phyloP scores from a whole-genome alignment of 2,329 filamentous ascomycete genomes.

The Colletotrichum tropicale region DNA sequence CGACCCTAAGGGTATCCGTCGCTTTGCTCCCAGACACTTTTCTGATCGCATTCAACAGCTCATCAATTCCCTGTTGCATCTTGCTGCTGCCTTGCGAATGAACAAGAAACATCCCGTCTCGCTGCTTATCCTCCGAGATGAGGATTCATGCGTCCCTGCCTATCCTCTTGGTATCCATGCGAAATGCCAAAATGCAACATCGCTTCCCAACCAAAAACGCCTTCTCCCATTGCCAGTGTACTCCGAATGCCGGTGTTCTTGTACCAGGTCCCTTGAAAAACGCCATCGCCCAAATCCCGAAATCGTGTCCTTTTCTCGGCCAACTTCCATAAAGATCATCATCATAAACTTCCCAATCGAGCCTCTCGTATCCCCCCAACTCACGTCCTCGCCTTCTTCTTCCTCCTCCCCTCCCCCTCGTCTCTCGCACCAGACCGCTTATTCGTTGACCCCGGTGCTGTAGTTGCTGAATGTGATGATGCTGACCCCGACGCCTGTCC shows the following conservation, averaged over 20 bases:
- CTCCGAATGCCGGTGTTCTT: neutral
- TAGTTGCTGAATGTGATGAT: neutral
- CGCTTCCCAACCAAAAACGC: neutral
- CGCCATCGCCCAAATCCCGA: neutral
- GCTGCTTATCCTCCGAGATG: neutral
- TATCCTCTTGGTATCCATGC: neutral
- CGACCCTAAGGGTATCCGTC: neutral
- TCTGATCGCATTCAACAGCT: neutral
- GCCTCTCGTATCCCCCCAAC: neutral
- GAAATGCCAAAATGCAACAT: neutral
- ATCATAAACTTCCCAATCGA: neutral
- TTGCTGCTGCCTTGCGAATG: neutral
- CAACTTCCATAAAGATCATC: neutral
- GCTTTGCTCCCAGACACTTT: neutral
- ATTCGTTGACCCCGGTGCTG: neutral
- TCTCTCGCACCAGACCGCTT: neutral
- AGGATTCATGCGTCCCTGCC: neutral
- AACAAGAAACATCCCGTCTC: neutral
- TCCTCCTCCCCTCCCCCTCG: neutral
- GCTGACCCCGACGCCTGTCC: neutral
- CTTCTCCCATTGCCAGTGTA: neutral
- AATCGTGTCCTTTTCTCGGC: neutral
- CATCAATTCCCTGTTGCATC: neutral
- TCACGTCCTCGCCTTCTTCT: conserved; percentile 17
- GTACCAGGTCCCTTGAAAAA: neutral